Evolutionary conservation across 129 eudicot species (phyloP).

Genomic region (Cynara cardunculus): DNA sequence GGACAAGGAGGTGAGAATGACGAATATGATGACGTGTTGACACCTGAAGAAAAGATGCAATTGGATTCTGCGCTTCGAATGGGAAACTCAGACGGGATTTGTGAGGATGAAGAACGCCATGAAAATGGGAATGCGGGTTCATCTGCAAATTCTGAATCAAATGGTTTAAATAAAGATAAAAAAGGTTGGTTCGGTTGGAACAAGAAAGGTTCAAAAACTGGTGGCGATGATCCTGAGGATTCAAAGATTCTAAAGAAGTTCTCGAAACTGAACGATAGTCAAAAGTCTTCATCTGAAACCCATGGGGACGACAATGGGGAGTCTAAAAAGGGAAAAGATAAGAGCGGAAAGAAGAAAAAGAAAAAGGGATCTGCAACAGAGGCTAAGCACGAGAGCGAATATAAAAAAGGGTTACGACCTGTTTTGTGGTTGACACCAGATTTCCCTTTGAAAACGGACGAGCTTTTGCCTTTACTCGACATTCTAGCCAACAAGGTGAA

Average conservation of each 20-base stretch:
- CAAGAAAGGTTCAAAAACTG: conserved; percentile 51
- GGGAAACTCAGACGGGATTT: conserved; percentile 48
- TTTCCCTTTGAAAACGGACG: conserved; percentile 69
- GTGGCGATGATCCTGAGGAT: conserved; percentile 49
- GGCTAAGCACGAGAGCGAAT: conserved; percentile 66
- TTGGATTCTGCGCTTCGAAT: conserved; percentile 69
- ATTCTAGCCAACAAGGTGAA: conserved; percentile 79
- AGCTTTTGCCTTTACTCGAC: conserved; percentile 73
- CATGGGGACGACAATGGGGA: conserved; percentile 49
- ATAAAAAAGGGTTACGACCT: conserved; percentile 74
- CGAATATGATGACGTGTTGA: conserved; percentile 60
- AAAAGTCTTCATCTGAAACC: conserved; percentile 45
- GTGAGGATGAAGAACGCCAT: conserved; percentile 51
- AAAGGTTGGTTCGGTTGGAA: conserved; percentile 77
- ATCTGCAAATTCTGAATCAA: conserved; percentile 45
- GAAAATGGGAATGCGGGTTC: conserved; percentile 43
- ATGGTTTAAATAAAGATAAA: conserved; percentile 44
- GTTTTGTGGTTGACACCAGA: conserved; percentile 81
- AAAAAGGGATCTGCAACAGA: conserved; percentile 52
- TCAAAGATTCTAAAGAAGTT: conserved; percentile 48
- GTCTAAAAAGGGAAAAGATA: conserved; percentile 44
- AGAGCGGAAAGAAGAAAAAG: conserved; percentile 64
- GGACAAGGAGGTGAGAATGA: conserved; percentile 58
- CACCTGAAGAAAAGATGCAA: conserved; percentile 68
- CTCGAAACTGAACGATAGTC: conserved; percentile 53